Evolutionary conservation across 805 yeast genomes (phyloP), one percentile per base, ranked within the genome.

Genomic region (Candida dajiaensis): DNA sequence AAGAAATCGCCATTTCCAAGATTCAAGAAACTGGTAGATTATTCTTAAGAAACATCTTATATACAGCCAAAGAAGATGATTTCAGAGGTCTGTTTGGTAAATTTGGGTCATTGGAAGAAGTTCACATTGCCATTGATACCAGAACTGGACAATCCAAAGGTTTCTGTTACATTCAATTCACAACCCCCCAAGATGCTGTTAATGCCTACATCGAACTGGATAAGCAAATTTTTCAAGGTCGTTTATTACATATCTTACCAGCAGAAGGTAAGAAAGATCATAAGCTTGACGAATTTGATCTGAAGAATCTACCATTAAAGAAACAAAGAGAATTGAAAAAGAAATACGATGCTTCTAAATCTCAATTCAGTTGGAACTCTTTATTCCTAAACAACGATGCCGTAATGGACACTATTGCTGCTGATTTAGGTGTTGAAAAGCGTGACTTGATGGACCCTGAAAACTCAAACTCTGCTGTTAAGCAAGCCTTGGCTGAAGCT

Each of bases 401-500:
- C 1, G 95, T 94, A 12, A 71, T 94, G 65, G 92, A 89, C 42
- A 83, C 94, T 45, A 94, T 89, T 38, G 97, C 98, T 2, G 63
- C 78, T 8, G 84, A 85, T 57, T 67, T 94, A 66, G 98, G 98
- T 8, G 72, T 94, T 42, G 63, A 81, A 23, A 94, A 92, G 65
- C 74, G 94, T 8, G 88, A 89, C 47, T 74, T 94, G 59, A 77
- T 94, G 50, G 95, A 94, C 64, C 92, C 97, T 1, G 85, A 88
- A 56, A 87, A 82, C 53, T 76, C 95, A 8, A 81, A 75, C 49
- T 85, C 96, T 44, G 97, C 96, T 1, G 98, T 94, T 13, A 88
- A 90, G 62, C 98, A 90, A 66, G 98, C 99, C 0, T 75, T 94
- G 52, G 98, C 99, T 0, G 99, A 94, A 69, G 95, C 97, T 2